These are phyloP conservation scores for Cardiospermum halicacabum DNA, from an alignment of 345 rosid species.

Conservation along the genomic window DNA sequence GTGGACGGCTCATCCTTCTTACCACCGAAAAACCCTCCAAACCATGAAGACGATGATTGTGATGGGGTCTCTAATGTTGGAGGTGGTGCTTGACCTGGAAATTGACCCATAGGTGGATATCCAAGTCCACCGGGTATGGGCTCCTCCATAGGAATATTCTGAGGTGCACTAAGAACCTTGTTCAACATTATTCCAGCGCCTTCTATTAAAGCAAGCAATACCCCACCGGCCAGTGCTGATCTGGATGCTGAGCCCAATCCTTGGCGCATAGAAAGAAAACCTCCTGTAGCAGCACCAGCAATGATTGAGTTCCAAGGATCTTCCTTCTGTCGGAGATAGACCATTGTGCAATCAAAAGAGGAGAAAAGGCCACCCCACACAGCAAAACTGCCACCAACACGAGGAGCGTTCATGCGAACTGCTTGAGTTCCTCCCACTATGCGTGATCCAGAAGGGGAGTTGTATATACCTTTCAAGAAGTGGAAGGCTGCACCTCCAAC, in stretches of 20 bases:
- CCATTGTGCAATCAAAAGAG: conserved; percentile 53
- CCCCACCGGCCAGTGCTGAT: conserved; percentile 48
- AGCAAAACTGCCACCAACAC: conserved; percentile 69
- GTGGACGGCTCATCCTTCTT: conserved; percentile 33
- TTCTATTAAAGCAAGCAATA: conserved; percentile 64
- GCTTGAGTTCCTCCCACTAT: conserved; percentile 62
- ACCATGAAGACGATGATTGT: conserved; percentile 45
- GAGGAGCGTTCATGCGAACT: conserved; percentile 70
- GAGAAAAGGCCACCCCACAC: conserved; percentile 64
- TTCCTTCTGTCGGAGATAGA: conserved; percentile 60
- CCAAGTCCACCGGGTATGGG: conserved; percentile 36
- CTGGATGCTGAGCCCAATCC: conserved; percentile 51
- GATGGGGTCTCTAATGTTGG: conserved; percentile 23
- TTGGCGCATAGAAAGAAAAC: conserved; percentile 58
- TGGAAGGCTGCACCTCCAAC: conserved; percentile 68
- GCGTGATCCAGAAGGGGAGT: conserved; percentile 56
- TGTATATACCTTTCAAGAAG: conserved; percentile 50
- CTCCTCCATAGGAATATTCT: conserved; percentile 45
- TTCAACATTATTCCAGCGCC: conserved; percentile 79
- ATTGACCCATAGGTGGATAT: conserved; percentile 31
- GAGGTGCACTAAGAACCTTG: conserved; percentile 48
- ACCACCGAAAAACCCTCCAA: conserved; percentile 54
- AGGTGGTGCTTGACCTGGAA: conserved; percentile 30
- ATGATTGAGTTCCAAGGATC: conserved; percentile 74
- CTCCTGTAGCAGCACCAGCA: conserved; percentile 76